Evolutionary conservation across 1,284 basidiomycete genomes (phyloP).

Genomic region (Anthracocystis setariae): DNA sequence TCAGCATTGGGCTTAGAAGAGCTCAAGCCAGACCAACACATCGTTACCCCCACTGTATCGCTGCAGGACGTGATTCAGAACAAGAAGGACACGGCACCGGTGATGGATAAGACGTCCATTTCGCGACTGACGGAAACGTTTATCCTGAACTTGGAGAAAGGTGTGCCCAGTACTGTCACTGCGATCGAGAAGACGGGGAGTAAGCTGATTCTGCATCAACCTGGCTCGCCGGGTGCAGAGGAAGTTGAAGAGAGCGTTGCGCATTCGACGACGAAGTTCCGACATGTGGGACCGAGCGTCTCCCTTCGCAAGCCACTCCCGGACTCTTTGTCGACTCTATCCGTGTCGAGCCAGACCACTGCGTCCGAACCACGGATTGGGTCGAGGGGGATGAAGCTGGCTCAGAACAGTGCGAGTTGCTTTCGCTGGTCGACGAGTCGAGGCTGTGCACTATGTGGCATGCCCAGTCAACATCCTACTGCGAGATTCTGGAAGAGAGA

Average conservation of each 20-base stretch:
- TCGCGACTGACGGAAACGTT: constrained; percentile 58
- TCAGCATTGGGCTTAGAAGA: constrained; percentile 18
- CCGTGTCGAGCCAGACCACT: background rate
- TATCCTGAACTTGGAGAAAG: constrained; percentile 56
- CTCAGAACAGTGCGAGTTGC: constrained; percentile 42
- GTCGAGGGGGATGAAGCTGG: constrained; percentile 46
- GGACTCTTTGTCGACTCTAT: constrained; percentile 9
- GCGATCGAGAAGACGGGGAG: constrained; percentile 59
- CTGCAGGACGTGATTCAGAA: constrained; percentile 10
- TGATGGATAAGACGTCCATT: constrained; percentile 58
- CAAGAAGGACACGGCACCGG: constrained; percentile 3
- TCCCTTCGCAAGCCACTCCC: constrained; percentile 8
- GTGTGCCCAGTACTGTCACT: constrained; percentile 61
- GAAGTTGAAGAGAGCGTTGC: constrained; percentile 4
- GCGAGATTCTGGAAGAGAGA: constrained; percentile 58
- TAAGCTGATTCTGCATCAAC: constrained; percentile 57
- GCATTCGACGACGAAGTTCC: constrained; percentile 22
- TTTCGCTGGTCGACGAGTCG: constrained; percentile 11
- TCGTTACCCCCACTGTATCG: constrained; percentile 23
- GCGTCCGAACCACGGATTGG: constrained; percentile 41
- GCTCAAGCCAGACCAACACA: constrained; percentile 23
- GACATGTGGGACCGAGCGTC: constrained; percentile 36
- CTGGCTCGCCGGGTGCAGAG: background rate
- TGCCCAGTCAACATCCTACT: constrained; percentile 44
- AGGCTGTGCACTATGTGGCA: constrained; percentile 58